Evolutionary conservation across 140 eudicot species (phyloP).

Genomic region (Senecio squalidus): DNA sequence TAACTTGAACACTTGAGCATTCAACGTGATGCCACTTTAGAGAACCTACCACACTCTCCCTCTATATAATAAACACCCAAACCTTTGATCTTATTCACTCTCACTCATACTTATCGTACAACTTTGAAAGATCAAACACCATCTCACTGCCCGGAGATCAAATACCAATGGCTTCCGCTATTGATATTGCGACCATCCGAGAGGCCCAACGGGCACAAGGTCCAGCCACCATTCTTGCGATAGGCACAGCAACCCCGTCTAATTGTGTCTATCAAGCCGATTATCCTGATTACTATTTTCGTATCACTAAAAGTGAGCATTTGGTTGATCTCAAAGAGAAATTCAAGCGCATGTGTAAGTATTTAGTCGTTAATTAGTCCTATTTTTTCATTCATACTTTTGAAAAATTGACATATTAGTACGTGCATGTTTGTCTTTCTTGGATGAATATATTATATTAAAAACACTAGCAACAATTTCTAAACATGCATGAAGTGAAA

Average conservation of each 20-base stretch:
- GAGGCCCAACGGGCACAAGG: slow-evolving; percentile 39
- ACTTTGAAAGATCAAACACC: not conserved
- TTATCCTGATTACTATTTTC: slow-evolving; percentile 42
- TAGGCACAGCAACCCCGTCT: slow-evolving; percentile 43
- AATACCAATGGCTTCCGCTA: slow-evolving; percentile 25
- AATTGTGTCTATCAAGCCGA: slow-evolving; percentile 41
- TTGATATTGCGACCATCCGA: slow-evolving; percentile 24
- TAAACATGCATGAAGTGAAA: too few relatives aligned
- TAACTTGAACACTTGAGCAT: not conserved
- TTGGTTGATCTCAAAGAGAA: slow-evolving; percentile 41
- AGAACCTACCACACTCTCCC: slow-evolving; percentile 1
- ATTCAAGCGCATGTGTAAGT: slow-evolving; percentile 50
- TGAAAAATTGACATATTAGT: not conserved
- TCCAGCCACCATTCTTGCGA: slow-evolving; percentile 37
- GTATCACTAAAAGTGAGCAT: slow-evolving; percentile 42
- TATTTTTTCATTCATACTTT: not conserved
- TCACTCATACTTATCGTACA: slow-evolving; percentile 6
- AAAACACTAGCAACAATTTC: too few relatives aligned
- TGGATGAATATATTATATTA: too few relatives aligned
- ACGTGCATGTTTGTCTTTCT: too few relatives aligned
- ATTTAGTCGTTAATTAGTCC: not conserved
- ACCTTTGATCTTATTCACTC: not conserved
- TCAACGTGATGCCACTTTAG: not conserved
- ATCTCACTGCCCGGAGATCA: not conserved
- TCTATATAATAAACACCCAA: slow-evolving; percentile 12